Percentiles rank a stretch among this genome's conserved stretches.
phyloP scores from a whole-genome alignment of 139 green algal genomes.

The Picochlorum sp. region DNA sequence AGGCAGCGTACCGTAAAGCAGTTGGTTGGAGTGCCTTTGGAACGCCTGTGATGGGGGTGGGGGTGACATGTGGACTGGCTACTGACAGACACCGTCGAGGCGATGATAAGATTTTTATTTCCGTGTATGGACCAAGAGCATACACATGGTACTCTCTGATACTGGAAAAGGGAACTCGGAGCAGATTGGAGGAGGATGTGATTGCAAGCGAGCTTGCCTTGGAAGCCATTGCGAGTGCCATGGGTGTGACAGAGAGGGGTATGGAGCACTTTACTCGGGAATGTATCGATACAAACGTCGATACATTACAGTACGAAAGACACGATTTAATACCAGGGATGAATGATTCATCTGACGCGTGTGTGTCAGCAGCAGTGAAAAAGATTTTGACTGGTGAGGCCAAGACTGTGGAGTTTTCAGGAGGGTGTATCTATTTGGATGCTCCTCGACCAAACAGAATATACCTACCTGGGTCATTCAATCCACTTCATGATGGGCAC shows the following conservation, averaged over 20 bases:
- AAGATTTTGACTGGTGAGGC: slow-evolving; percentile 48
- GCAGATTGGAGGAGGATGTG: slow-evolving; percentile 46
- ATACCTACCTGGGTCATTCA: slow-evolving; percentile 84
- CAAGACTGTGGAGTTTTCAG: slow-evolving; percentile 55
- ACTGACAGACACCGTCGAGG: slow-evolving; percentile 57
- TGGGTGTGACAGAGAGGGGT: neutral
- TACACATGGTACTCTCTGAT: slow-evolving; percentile 21
- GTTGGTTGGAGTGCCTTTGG: slow-evolving; percentile 45
- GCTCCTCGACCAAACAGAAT: slow-evolving; percentile 47
- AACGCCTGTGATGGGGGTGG: slow-evolving; percentile 53
- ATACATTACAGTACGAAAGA: too few species aligned
- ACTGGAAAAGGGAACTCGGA: slow-evolving; percentile 51
- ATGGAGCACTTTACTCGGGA: neutral
- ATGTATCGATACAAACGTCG: neutral
- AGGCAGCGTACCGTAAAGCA: slow-evolving; percentile 53
- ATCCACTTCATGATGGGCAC: slow-evolving; percentile 82
- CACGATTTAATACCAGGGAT: too few species aligned
- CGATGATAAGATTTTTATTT: slow-evolving; percentile 52
- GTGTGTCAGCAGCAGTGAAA: neutral
- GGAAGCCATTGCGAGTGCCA: slow-evolving; percentile 22
- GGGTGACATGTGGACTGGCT: slow-evolving; percentile 57
- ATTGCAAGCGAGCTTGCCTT: slow-evolving; percentile 48
- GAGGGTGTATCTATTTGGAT: slow-evolving; percentile 47
- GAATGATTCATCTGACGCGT: too few species aligned
- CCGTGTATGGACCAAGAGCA: slow-evolving; percentile 22